Conservation (phyloP, 129 eudicot species). For the carrot (Daucus carota) region DH1_v3.0 NC_030383.2:56573501-56574000, state of each 20-base stretch:
- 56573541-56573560: not conserved
- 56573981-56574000: not conserved
- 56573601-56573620: not conserved
- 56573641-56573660: too few species aligned
- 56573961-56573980: constrained; percentile 20
- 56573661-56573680: not conserved
- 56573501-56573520: not conserved
- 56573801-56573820: constrained; percentile 37
- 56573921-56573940: constrained; percentile 41
- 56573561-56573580: not conserved
- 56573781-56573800: constrained; percentile 34
- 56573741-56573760: constrained; percentile 65
- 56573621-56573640: not conserved
- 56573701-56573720: not conserved
- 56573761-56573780: constrained; percentile 82
- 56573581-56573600: too few species aligned
- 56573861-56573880: constrained; percentile 59
- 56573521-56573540: not conserved
- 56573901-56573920: constrained; percentile 49
- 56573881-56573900: constrained; percentile 70
- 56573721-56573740: constrained; percentile 42
- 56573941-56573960: constrained; percentile 40
- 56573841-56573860: constrained; percentile 98
- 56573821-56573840: constrained; percentile 54
- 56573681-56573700: not conserved